Conservation (phyloP, 2,329 filamentous ascomycete species). For the Akanthomyces dipterigenus region DNA sequence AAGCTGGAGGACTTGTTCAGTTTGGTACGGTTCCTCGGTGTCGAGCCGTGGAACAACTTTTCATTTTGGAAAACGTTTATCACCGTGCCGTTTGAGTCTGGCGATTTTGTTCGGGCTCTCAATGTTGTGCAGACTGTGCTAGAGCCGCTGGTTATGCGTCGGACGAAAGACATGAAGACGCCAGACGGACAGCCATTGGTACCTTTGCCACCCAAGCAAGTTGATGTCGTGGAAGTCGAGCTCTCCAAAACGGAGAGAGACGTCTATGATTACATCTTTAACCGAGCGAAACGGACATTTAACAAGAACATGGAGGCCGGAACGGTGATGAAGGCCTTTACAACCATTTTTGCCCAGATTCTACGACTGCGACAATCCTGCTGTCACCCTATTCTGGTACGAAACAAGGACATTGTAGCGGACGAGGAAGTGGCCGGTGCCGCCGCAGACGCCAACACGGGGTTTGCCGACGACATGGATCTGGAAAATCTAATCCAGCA, state of each 20-base stretch:
- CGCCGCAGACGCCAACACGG: constrained; percentile 70
- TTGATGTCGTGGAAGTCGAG: constrained; percentile 84
- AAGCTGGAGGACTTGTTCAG: constrained; percentile 91
- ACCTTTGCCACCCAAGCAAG: constrained; percentile 68
- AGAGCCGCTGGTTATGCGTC: constrained; percentile 87
- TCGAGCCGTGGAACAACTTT: constrained; percentile 98
- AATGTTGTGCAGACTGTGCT: constrained; percentile 96
- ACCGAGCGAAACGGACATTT: constrained; percentile 75
- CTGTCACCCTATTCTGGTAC: constrained; percentile 84
- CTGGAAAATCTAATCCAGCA: constrained; percentile 76
- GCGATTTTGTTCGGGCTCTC: constrained; percentile 85
- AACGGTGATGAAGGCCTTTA: constrained; percentile 90
- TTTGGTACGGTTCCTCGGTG: constrained; percentile 81
- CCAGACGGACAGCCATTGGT: constrained; percentile 72
- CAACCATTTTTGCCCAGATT: constrained; percentile 96
- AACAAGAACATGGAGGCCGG: constrained; percentile 82
- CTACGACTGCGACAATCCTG: constrained; percentile 87
- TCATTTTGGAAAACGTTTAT: constrained; percentile 99
- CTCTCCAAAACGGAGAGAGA: constrained; percentile 78
- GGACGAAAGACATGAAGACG: constrained; percentile 98
- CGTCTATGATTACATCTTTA: constrained; percentile 88
- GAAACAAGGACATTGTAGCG: constrained; percentile 75
- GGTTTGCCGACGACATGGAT: constrained; percentile 93
- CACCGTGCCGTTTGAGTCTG: constrained; percentile 92
- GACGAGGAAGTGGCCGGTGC: constrained; percentile 77